phyloP scores from a whole-genome alignment of 1,139 yeast genomes.

The Saccharomycopsis phalli region DNA sequence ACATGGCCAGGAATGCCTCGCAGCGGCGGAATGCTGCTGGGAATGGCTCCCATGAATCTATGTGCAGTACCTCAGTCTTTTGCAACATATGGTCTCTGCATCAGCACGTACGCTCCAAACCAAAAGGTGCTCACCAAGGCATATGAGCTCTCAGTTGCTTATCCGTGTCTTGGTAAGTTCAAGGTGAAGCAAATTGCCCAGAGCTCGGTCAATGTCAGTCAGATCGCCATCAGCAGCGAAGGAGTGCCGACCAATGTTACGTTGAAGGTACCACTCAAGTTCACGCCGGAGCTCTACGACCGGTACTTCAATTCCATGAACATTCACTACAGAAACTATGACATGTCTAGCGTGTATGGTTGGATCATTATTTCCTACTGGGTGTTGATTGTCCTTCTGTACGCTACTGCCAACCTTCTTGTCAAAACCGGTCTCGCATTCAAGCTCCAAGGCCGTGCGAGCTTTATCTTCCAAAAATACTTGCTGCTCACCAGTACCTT shows the following conservation, averaged over 20 bases:
- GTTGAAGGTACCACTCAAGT: conserved; percentile 1
- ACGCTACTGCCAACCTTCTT: conserved; percentile 35
- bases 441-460: not conserved
- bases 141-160: not conserved
- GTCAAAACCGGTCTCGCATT: conserved; percentile 1
- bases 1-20: not conserved
- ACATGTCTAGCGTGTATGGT: conserved; percentile 34
- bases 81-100: not conserved
- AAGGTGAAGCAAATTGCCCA: not conserved
- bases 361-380: conserved; percentile 35
- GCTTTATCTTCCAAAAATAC: not conserved
- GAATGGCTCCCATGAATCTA: not conserved
- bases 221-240: not conserved
- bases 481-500: conserved; percentile 4
- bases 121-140: not conserved
- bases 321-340: conserved; percentile 27
- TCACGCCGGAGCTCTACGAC: not conserved
- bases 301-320: not conserved
- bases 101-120: not conserved
- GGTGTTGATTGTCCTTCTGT: conserved; percentile 32
- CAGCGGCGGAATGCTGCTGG: not conserved
- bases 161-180: not conserved
- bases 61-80: not conserved
- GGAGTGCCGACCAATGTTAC: not conserved
- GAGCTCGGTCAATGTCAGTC: not conserved